phyloP scores from a whole-genome alignment of 495 filamentous ascomycete genomes.

The Saxophila tyrrhenica region DNA sequence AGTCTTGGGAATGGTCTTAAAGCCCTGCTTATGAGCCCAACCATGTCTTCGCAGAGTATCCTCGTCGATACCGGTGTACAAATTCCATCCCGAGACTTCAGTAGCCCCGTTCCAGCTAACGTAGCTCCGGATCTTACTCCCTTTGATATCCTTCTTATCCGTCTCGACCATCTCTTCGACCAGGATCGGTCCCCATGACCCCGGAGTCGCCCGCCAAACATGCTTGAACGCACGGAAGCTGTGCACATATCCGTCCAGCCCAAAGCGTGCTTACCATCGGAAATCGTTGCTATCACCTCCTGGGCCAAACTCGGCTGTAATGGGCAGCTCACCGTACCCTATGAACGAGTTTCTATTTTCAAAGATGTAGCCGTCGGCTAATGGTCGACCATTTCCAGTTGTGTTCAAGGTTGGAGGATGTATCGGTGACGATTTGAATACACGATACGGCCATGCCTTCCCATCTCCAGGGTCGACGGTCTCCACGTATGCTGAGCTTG shows the following conservation, averaged over 20 bases:
- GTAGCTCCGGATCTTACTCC: too few species aligned
- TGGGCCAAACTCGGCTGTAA: constrained; percentile 6
- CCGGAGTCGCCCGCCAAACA: constrained; percentile 11
- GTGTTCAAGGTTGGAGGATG: constrained; percentile 13
- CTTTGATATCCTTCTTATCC: background rate
- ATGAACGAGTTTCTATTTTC: constrained; percentile 12
- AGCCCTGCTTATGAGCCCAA: background rate
- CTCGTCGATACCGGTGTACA: background rate
- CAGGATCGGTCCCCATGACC: background rate
- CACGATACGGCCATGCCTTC: constrained; percentile 5
- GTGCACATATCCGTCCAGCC: constrained; percentile 4
- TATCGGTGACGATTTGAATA: constrained; percentile 10
- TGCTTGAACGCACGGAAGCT: constrained; percentile 16
- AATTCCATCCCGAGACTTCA: constrained; percentile 1
- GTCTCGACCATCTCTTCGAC: background rate
- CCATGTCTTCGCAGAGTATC: background rate
- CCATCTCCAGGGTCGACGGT: background rate
- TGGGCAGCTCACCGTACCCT: constrained; percentile 10
- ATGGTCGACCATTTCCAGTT: constrained; percentile 5
- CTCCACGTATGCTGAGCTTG: background rate
- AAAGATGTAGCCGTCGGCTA: constrained; percentile 13
- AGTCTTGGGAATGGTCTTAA: background rate
- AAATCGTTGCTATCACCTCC: constrained; percentile 3
- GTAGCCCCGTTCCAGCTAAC: constrained; percentile 14
- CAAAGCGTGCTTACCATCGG: constrained; percentile 13